phyloP scores from a whole-genome alignment of 2,329 filamentous ascomycete genomes.

The Metarhizium guizhouense region DNA sequence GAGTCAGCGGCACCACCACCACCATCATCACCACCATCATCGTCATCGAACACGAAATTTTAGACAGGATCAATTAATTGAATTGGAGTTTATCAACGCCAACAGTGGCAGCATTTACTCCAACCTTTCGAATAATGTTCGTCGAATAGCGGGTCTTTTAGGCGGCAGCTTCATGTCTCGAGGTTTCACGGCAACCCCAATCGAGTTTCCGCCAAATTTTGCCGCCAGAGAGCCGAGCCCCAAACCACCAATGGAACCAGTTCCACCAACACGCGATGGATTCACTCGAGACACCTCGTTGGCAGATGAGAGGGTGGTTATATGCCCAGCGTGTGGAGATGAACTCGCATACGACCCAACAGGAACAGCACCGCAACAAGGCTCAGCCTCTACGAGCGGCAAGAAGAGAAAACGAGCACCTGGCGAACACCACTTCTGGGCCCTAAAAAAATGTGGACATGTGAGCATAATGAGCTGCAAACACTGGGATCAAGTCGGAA shows the following conservation, averaged over 20 bases:
- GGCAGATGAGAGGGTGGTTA: conserved; percentile 59
- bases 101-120: conserved; percentile 9
- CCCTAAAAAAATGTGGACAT: conserved; percentile 84
- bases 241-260: conserved; percentile 50
- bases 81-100: conserved; percentile 17
- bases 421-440: conserved; percentile 82
- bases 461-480: conserved; percentile 39
- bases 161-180: conserved; percentile 12
- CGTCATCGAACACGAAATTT: conserved; percentile 3
- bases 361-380: conserved; percentile 16
- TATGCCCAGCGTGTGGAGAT: conserved; percentile 80
- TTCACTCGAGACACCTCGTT: conserved; percentile 64
- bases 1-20: conserved; percentile 6
- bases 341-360: conserved; percentile 69
- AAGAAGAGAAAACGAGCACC: conserved; percentile 38
- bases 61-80: conserved; percentile 15
- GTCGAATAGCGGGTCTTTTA: conserved; percentile 18
- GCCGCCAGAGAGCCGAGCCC: conserved; percentile 24
- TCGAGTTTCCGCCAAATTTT: conserved; percentile 19
- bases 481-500: neutral
- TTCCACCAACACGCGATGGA: conserved; percentile 58
- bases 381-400: conserved; percentile 5
- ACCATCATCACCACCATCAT: conserved; percentile 10
- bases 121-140: conserved; percentile 14
- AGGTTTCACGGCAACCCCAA: conserved; percentile 9